Evolutionary conservation across 2,329 filamentous ascomycete genomes (phyloP).

Genomic region (Aciculosporium take): DNA sequence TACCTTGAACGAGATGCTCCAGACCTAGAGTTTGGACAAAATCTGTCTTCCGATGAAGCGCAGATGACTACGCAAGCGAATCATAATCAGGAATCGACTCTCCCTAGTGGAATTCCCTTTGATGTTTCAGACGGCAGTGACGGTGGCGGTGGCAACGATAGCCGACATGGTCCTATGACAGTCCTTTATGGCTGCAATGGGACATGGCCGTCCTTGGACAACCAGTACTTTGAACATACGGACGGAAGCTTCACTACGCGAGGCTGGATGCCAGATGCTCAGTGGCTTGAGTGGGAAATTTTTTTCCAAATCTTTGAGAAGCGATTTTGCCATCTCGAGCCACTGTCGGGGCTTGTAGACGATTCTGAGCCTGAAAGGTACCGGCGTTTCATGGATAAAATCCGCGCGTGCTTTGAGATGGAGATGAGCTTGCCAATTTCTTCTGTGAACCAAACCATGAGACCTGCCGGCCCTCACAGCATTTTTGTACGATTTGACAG

Average conservation of each 20-base stretch:
- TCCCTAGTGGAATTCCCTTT: neutral
- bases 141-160: neutral
- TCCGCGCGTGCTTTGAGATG: constrained; percentile 30
- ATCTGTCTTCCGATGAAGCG: neutral
- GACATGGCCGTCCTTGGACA: constrained; percentile 18
- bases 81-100: neutral
- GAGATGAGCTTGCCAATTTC: constrained; percentile 26
- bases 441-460: constrained; percentile 11
- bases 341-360: neutral
- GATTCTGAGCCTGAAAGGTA: constrained; percentile 6
- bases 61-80: neutral
- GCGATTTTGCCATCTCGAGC: constrained; percentile 4
- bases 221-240: constrained; percentile 21
- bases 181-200: constrained; percentile 14
- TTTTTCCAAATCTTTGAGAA: constrained; percentile 17
- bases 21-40: neutral
- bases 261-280: constrained; percentile 28
- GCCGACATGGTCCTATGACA: constrained; percentile 1
- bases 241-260: constrained; percentile 26
- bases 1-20: constrained; percentile 5
- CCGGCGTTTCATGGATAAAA: constrained; percentile 12
- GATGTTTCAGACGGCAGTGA: neutral
- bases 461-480: constrained; percentile 18
- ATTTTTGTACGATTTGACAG: constrained; percentile 17
- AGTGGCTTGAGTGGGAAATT: constrained; percentile 21